Conservation (phyloP, 495 filamentous ascomycete genomes). For the Neurospora terricola region DNA sequence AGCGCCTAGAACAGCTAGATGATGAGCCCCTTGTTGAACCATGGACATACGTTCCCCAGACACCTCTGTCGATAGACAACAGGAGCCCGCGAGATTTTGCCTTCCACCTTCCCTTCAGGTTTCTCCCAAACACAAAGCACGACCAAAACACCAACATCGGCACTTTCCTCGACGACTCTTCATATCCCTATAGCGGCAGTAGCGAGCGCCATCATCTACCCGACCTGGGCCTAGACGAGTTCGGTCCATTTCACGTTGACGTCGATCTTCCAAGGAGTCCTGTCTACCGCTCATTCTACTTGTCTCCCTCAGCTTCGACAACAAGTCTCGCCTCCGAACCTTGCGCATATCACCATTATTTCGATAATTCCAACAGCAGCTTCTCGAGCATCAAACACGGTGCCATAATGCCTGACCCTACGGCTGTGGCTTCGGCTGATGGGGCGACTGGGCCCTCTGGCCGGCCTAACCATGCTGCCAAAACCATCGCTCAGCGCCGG, state of each 20-base stretch:
- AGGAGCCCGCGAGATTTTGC: constrained; percentile 10
- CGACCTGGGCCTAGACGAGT: neutral
- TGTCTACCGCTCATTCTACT: constrained; percentile 17
- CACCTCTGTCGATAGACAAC: constrained; percentile 8
- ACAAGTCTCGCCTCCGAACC: constrained; percentile 11
- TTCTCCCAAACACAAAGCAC: neutral
- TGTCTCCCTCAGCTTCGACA: constrained; percentile 19
- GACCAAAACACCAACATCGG: neutral
- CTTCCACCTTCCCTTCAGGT: constrained; percentile 6
- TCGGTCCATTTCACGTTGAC: neutral
- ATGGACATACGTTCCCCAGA: constrained; percentile 12
- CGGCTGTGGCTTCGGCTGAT: constrained; percentile 7
- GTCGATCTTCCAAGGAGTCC: neutral
- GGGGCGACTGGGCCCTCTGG: constrained; percentile 1
- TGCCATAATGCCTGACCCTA: constrained; percentile 18
- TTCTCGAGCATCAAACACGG: constrained; percentile 1
- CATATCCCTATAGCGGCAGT: neutral
- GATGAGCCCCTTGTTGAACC: constrained; percentile 3
- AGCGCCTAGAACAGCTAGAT: constrained; percentile 6
- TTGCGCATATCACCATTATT: neutral
- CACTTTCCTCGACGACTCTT: neutral
- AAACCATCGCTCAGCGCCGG: constrained; percentile 6
- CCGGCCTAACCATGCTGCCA: constrained; percentile 1
- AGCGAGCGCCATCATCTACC: neutral
- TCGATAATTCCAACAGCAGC: neutral